Conservation (phyloP, 1,284 basidiomycete genomes). For the Gomphus bonarii region DNA sequence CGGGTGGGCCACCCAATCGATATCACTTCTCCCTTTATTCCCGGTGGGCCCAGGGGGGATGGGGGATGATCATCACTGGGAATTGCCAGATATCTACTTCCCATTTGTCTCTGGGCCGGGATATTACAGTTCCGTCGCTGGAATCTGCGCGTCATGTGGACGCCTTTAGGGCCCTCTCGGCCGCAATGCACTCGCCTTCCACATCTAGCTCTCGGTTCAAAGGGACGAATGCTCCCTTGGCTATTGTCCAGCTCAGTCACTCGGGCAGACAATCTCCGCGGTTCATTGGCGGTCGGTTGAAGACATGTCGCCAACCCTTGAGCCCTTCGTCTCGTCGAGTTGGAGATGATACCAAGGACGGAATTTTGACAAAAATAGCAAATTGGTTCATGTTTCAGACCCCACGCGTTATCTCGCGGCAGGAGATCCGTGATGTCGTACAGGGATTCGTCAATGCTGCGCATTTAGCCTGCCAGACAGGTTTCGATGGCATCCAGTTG, state of each 20-base stretch:
- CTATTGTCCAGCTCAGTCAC: constrained; percentile 82
- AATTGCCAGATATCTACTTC: constrained; percentile 70
- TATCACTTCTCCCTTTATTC: constrained; percentile 62
- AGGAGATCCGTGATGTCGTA: constrained; percentile 56
- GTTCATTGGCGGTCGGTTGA: constrained; percentile 54
- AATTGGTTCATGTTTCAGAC: constrained; percentile 50
- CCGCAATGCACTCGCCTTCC: constrained; percentile 31
- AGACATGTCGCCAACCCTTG: constrained; percentile 45
- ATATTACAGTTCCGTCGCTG: constrained; percentile 52
- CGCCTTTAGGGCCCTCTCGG: constrained; percentile 44
- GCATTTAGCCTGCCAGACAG: constrained; percentile 51
- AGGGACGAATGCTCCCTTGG: constrained; percentile 25
- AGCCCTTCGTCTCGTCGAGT: constrained; percentile 67
- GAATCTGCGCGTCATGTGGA: constrained; percentile 30
- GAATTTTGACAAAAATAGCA: constrained; percentile 30
- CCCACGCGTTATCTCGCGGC: constrained; percentile 49
- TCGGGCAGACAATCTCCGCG: constrained; percentile 79
- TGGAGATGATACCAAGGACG: constrained; percentile 25
- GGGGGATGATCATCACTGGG: constrained; percentile 88
- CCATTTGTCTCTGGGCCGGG: constrained; percentile 76
- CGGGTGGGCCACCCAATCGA: constrained; percentile 65
- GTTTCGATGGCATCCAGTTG: constrained; percentile 85
- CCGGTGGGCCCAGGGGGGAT: constrained; percentile 66
- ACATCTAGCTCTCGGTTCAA: not conserved
- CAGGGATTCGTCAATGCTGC: constrained; percentile 66